phyloP scores from a whole-genome alignment of 78 protist species.

The Bigelowiella natans region DNA sequence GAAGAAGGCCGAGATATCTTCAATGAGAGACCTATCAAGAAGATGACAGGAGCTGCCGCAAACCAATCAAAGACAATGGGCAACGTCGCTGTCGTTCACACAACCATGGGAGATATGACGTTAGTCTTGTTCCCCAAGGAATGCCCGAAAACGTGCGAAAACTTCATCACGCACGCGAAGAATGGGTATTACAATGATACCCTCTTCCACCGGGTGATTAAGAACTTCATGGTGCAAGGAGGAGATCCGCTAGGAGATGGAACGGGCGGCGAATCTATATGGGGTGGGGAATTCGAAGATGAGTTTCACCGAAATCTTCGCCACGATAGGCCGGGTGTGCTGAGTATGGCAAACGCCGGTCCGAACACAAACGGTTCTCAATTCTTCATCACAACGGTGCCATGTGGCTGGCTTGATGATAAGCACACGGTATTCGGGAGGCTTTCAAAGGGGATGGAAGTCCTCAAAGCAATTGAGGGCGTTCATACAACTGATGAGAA shows the following conservation, averaged over 20 bases:
- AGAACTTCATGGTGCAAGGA: conserved; percentile 85
- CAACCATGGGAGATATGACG: conserved; percentile 71
- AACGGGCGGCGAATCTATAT: conserved; percentile 70
- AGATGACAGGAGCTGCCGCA: background rate
- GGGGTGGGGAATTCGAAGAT: conserved; percentile 86
- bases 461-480: conserved; percentile 31
- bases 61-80: background rate
- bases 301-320: conserved; percentile 49
- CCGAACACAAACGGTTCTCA: conserved; percentile 42
- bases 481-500: conserved; percentile 26
- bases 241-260: conserved; percentile 87
- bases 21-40: conserved; percentile 77
- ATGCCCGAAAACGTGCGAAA: conserved; percentile 86
- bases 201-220: conserved; percentile 56
- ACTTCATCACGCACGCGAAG: conserved; percentile 73
- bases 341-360: conserved; percentile 78
- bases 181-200: conserved; percentile 61
- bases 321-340: conserved; percentile 45
- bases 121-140: conserved; percentile 73
- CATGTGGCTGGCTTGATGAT: conserved; percentile 72
- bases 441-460: conserved; percentile 71
- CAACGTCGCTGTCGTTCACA: conserved; percentile 51
- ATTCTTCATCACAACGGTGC: conserved; percentile 44
- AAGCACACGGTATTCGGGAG: conserved; percentile 94
- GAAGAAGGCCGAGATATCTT: conserved; percentile 79